Percentiles rank a stretch among this genome's conserved stretches.
Conservation (phyloP, 164 flowering plant genomes). For the Saururus chinensis region DNA sequence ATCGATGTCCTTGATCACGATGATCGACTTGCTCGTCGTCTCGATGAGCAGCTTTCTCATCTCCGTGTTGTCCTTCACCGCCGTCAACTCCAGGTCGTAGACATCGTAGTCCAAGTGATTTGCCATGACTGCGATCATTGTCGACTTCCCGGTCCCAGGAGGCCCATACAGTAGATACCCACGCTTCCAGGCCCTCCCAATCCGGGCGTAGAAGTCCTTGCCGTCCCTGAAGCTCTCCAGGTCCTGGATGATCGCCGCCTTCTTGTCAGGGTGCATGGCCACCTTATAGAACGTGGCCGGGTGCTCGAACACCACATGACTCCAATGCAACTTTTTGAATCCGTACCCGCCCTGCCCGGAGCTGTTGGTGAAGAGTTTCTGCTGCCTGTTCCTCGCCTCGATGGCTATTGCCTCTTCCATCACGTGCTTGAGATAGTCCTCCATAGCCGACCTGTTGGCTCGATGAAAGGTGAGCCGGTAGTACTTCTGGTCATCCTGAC, state of each 20-base stretch:
- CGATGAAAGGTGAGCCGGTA: conserved; percentile 22
- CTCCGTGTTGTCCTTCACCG: conserved; percentile 3
- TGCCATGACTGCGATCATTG: conserved; percentile 8
- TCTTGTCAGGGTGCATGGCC: conserved; percentile 5
- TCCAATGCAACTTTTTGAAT: not conserved
- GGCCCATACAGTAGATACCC: conserved; percentile 11
- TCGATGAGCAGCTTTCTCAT: conserved; percentile 12
- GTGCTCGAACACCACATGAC: conserved; percentile 3
- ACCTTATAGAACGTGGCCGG: conserved; percentile 8
- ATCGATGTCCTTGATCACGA: conserved; percentile 9
- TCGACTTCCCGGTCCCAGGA: conserved; percentile 11
- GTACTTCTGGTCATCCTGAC: conserved; percentile 15
- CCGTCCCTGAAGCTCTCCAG: conserved; percentile 3
- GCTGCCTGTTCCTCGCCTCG: conserved; percentile 20
- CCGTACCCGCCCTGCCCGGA: not conserved
- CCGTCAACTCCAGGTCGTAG: conserved; percentile 14
- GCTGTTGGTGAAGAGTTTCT: not conserved
- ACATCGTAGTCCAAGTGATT: conserved; percentile 12
- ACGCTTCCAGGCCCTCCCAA: conserved; percentile 9
- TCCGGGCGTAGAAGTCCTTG: conserved; percentile 4
- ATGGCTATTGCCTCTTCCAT: conserved; percentile 35
- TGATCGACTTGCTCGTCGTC: conserved; percentile 8
- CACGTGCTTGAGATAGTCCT: conserved; percentile 31
- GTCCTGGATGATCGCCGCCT: conserved; percentile 5
- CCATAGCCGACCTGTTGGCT: conserved; percentile 3